A percentile compares a stretch with the other conserved stretches of the same genome.
These are phyloP conservation scores for Rhynchosporium graminicola DNA, from an alignment of 2,329 filamentous ascomycete genomes.

Conservation along the genomic window DNA sequence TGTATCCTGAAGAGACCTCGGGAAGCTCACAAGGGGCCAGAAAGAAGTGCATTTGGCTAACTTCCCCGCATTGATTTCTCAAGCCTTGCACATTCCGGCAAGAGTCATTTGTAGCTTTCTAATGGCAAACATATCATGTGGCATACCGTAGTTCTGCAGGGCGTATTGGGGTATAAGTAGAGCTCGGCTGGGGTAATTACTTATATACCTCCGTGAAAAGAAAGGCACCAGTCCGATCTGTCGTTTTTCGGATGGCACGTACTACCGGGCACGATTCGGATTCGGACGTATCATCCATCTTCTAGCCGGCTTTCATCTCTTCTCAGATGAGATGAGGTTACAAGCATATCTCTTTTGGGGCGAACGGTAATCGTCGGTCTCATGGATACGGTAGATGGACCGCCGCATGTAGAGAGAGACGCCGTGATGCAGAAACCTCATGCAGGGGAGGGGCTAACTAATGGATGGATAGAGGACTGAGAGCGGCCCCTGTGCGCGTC, in stretches of 20 bases:
- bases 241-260: not conserved
- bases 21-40: not conserved
- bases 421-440: slow-evolving; percentile 4
- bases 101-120: not conserved
- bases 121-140: not conserved
- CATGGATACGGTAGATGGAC: not conserved
- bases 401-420: not conserved
- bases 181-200: no score
- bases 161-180: no score
- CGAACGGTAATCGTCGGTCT: slow-evolving; percentile 5
- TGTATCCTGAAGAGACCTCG: no score
- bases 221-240: not conserved
- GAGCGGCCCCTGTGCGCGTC: slow-evolving; percentile 7
- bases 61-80: not conserved
- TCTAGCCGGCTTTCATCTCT: not conserved
- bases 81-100: not conserved
- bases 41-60: not conserved
- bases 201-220: not conserved
- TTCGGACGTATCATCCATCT: no score
- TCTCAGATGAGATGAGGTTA: not conserved
- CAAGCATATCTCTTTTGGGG: not conserved
- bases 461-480: not conserved
- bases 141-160: not conserved
- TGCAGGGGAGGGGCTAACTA: slow-evolving; percentile 9
- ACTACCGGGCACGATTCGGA: slow-evolving; percentile 8